A percentile compares a stretch with the other conserved stretches of the same genome.
Evolutionary conservation across 768 basidiomycete species (phyloP).

Genomic region (Lactarius sanguifluus): DNA sequence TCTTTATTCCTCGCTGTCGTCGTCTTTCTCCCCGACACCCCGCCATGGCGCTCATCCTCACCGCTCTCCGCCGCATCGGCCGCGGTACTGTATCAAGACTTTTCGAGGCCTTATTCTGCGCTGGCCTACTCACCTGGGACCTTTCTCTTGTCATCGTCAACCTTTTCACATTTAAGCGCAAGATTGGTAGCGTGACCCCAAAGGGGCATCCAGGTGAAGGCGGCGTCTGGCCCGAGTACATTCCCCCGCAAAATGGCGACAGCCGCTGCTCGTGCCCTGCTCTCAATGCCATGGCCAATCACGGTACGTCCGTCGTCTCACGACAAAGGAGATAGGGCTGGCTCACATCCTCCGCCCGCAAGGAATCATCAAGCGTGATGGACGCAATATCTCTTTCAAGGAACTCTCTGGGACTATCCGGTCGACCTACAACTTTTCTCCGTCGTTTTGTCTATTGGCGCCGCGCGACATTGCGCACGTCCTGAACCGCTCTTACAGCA

Average conservation of each 20-base stretch:
- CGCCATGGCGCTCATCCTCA: conserved; percentile 15
- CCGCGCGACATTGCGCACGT: conserved; percentile 59
- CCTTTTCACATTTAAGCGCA: conserved; percentile 48
- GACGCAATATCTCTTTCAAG: conserved; percentile 63
- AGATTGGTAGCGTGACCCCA: conserved; percentile 55
- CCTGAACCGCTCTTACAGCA: conserved; percentile 54
- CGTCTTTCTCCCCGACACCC: background rate
- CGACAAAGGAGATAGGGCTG: background rate
- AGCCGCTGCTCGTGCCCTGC: conserved; percentile 75
- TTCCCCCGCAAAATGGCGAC: conserved; percentile 56
- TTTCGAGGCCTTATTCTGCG: conserved; percentile 13
- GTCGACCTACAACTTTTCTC: conserved; percentile 63
- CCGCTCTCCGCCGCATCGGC: conserved; percentile 21
- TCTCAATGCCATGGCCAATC: conserved; percentile 80
- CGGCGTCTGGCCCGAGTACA: conserved; percentile 69
- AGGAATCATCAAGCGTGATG: conserved; percentile 57
- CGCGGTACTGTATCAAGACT: conserved; percentile 13
- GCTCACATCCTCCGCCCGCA: background rate
- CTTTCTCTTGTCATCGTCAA: conserved; percentile 51
- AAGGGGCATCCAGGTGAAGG: conserved; percentile 54
- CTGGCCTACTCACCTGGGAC: conserved; percentile 50
- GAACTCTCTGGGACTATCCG: conserved; percentile 37
- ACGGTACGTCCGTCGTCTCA: conserved; percentile 46
- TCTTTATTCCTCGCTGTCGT: background rate
- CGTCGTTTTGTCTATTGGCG: conserved; percentile 67